These are phyloP conservation scores for Fusarium dlaminii DNA, from an alignment of 2,329 filamentous ascomycete species.

Conservation along the genomic window DNA sequence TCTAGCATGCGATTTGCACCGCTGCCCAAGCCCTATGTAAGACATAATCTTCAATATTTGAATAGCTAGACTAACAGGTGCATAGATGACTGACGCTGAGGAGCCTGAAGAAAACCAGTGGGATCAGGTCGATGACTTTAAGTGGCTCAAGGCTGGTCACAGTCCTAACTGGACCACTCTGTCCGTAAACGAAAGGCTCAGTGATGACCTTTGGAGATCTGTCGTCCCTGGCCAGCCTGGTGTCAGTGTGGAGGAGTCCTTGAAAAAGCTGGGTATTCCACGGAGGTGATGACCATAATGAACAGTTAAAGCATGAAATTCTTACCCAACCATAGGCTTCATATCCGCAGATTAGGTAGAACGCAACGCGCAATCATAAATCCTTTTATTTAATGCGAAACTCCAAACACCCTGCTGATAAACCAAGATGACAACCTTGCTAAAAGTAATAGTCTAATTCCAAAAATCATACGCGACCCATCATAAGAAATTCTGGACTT, in stretches of 20 bases:
- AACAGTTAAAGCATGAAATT: neutral
- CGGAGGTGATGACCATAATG: conserved; percentile 12
- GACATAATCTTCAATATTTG: conserved; percentile 44
- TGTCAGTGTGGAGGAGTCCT: conserved; percentile 71
- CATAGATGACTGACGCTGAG: conserved; percentile 44
- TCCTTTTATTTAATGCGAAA: conserved; percentile 9
- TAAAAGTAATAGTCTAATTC: neutral
- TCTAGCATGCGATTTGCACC: conserved; percentile 79
- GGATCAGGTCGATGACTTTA: conserved; percentile 96
- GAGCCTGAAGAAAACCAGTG: conserved; percentile 71
- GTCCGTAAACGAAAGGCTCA: conserved; percentile 65
- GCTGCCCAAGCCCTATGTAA: conserved; percentile 75
- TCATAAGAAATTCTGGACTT: neutral
- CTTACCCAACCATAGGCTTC: neutral
- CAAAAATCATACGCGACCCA: neutral
- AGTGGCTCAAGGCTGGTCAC: conserved; percentile 87
- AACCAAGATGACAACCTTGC: neutral
- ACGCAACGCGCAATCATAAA: conserved; percentile 18
- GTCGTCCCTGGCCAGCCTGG: conserved; percentile 72
- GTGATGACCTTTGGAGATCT: conserved; percentile 73
- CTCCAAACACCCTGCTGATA: conserved; percentile 27
- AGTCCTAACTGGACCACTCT: conserved; percentile 90
- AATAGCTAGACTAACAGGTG: conserved; percentile 2
- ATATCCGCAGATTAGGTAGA: conserved; percentile 5
- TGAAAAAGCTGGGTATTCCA: conserved; percentile 61